Evolutionary conservation across 352 stramenopile genomes (phyloP), one percentile per base, ranked within the genome.

Genomic region (Pythium periplocum): DNA sequence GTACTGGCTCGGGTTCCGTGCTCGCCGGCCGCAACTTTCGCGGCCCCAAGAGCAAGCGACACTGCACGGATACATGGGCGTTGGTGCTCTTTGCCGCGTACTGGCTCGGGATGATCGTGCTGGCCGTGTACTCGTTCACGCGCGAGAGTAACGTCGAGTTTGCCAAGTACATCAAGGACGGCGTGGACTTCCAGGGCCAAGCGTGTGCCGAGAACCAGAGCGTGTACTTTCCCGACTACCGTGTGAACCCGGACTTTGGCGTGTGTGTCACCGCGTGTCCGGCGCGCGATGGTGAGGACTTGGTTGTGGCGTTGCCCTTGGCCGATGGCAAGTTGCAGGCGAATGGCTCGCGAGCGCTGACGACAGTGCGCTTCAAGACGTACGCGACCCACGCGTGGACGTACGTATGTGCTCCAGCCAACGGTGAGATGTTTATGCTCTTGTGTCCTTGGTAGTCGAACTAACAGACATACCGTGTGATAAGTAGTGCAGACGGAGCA

Each of bases 141-240:
- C 75, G 73, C 31, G 68, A 93, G 47, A 87, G 71, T 44, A 87
- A 78, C 44, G 64, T 68, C 7, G 64, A 64, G 12, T 91, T 87
- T 48, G 80, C 79, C 33, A 75, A 88, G 52, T 86, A 90, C 56
- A 87, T 93, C 54, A 83, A 81, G 39, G 82, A 81, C 53, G 75
- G 79, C 30, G 76, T 93, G 40, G 80, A 93, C 57, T 93, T 86
- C 56, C 69, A 81, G 8, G 83, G 83, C 35, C 61, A 75, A 2
- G 48, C 72, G 33, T 93, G 83, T 58, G 76, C 66, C 10, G 4
- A n/a, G 2, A 59, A 57, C 31, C 57, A 61, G 6, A 87, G 83
- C 47, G 76, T 93, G 3, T 93, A 89, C 46, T 93, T 90, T 54
- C 83, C 83, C 3, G 76, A 90, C 41, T 78, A 82, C 42, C 49